Evolutionary conservation across 73 alveolate species (phyloP).

Genomic region (Effrenium voratum): DNA sequence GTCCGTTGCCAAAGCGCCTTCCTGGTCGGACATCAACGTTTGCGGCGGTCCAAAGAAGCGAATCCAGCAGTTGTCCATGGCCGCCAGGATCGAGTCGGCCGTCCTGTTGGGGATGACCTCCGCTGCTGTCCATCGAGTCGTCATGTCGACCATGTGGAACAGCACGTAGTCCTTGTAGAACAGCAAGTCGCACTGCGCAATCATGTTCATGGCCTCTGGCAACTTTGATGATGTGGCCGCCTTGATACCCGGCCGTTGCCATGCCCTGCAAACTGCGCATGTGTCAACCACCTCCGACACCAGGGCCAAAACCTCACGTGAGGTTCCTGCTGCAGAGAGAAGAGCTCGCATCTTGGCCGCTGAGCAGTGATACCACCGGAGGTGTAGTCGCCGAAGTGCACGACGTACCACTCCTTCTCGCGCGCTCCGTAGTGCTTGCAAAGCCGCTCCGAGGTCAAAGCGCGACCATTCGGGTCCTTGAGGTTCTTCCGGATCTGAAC

Average conservation of each 20-base stretch:
- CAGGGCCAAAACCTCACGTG: background rate
- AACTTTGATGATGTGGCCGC: background rate
- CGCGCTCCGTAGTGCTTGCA: background rate
- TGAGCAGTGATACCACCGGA: slow-evolving; percentile 48
- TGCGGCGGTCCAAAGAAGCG: slow-evolving; percentile 27
- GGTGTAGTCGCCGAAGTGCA: slow-evolving; percentile 16
- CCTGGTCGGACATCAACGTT: background rate
- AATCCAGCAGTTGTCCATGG: background rate
- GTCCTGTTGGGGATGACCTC: background rate
- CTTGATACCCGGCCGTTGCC: slow-evolving; percentile 8
- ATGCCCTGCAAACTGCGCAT: slow-evolving; percentile 14
- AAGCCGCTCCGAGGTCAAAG: slow-evolving; percentile 20
- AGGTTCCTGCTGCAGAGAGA: slow-evolving; percentile 22
- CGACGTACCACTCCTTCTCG: slow-evolving; percentile 11
- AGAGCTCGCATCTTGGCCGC: background rate
- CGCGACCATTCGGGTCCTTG: slow-evolving; percentile 10
- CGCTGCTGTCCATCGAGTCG: slow-evolving; percentile 15
- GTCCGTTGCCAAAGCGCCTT: background rate
- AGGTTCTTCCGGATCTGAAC: background rate
- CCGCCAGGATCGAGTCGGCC: background rate
- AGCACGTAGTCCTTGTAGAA: background rate
- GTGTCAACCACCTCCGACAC: slow-evolving; percentile 15
- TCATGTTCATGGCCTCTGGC: background rate
- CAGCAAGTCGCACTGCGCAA: background rate
- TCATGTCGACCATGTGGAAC: background rate